These are phyloP conservation scores for Salix arbutifolia DNA, from an alignment of 345 rosid genomes.

Conservation along the genomic window DNA sequence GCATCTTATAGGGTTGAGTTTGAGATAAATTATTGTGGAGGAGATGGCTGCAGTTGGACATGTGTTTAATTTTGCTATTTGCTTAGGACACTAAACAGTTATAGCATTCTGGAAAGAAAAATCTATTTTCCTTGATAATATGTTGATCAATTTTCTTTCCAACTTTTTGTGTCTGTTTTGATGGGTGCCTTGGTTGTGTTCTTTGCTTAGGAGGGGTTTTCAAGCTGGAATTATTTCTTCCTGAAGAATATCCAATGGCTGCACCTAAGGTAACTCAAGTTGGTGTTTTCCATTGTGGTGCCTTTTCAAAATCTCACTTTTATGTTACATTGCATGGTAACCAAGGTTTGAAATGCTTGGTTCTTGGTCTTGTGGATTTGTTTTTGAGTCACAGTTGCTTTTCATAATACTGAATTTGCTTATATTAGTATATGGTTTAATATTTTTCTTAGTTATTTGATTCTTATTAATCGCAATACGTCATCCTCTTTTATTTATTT, in stretches of 20 bases:
- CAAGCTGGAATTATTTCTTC: conserved; percentile 97
- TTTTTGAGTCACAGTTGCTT: too few relatives aligned
- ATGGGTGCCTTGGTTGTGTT: conserved; percentile 13
- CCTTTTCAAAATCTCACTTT: not conserved
- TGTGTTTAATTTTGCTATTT: not conserved
- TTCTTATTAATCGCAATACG: too few relatives aligned
- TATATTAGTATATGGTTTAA: not conserved
- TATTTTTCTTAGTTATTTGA: not conserved
- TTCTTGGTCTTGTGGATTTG: not conserved
- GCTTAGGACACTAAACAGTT: not conserved
- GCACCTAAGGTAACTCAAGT: conserved; percentile 78
- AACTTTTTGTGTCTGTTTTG: not conserved
- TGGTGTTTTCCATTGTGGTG: not conserved
- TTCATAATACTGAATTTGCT: not conserved
- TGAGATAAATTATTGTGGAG: not conserved
- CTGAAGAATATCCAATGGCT: conserved; percentile 99
- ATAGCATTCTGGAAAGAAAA: not conserved
- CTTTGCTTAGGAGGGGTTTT: conserved; percentile 77
- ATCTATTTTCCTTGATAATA: not conserved
- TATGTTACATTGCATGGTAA: not conserved
- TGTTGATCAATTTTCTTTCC: not conserved
- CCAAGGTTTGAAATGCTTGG: not conserved
- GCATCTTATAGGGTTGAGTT: not conserved
- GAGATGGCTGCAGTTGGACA: not conserved
- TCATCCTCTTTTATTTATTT: not conserved